Base-by-base conservation (phyloP, 257 asterid genomes). In the Solanum clarkiae region DNA sequence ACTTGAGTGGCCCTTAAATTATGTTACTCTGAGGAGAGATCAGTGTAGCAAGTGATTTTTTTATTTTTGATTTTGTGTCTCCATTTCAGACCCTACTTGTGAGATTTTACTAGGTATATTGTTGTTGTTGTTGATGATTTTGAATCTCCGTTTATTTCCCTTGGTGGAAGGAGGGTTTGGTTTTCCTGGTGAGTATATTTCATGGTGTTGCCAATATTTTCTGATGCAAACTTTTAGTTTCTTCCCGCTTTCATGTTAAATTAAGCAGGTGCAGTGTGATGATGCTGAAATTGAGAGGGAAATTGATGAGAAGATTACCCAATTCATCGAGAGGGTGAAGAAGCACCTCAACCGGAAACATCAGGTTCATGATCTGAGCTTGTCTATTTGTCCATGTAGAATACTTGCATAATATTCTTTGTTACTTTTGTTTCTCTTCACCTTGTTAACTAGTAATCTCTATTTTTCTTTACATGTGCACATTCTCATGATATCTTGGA, bases 321-420 rank as follows among this genome's bases (percentile, higher is more conserved):
- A 92, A 68, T 95, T 95, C 86, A 94, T 97, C 26, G 98, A 95
- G 70, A 92, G 88, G 92, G 99, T 94, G 88, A 98, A 97, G 89
- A 97, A 95, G 91, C 95, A 95, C 89, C 98, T 98, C 20, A 94
- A 93, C 91, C 93, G 92, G 93, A 95, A 95, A 91, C 94, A 95
- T 86, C 98, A 97, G 98, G 99, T 94, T 85, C 51, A 75, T 80
- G 59, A n/a, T 82, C 70, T 80, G 80, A 20, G 81, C 85, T 74
- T 60, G 56, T 29, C 63, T 77, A 59, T 24, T 13, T 74, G 59
- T n/a, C n/a, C 36, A 20, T 44, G 53, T 44, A 12, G 56, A 20
- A 20, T 72, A 45, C 57, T 72, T 72, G 80, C 81, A 22, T 13
- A 11, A 72, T 44, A 74, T 22, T 74, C 81, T 14, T 72, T 45